These are phyloP conservation scores for Solanum lycopersicoides DNA, from an alignment of 257 asterid species.

Conservation along the genomic window DNA sequence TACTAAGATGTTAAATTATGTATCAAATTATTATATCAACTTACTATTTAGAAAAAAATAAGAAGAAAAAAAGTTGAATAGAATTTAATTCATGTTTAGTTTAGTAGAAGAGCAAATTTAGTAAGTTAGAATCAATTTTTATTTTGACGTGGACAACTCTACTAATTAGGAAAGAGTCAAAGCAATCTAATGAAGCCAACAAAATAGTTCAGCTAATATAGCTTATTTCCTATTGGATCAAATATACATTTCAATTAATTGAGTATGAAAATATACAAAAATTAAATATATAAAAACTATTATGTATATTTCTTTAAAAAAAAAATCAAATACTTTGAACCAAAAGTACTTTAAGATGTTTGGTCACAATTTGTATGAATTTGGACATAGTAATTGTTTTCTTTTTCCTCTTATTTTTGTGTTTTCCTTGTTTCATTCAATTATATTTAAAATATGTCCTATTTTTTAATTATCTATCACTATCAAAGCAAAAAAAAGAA, in stretches of 20 bases:
- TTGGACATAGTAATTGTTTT: not conserved
- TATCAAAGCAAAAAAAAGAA: not conserved
- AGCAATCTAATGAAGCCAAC: not conserved
- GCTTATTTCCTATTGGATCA: not conserved
- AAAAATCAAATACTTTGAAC: not conserved
- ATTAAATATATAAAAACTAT: not conserved
- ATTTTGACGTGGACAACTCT: not conserved
- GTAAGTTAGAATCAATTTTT: not conserved
- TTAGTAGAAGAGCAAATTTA: not conserved
- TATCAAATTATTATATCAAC: not conserved
- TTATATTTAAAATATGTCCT: not conserved
- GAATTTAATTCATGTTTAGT: not conserved
- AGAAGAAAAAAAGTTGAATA: not conserved
- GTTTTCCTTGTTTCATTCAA: not conserved
- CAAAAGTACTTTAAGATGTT: not conserved
- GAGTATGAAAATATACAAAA: not conserved
- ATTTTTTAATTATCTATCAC: not conserved
- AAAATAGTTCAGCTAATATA: not conserved
- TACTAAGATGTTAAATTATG: not conserved
- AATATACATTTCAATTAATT: not conserved
- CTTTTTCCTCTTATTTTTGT: not conserved
- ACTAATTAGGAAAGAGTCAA: not conserved
- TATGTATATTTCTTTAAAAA: not conserved
- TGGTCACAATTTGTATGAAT: not conserved
- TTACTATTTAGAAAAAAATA: not conserved